Evolutionary conservation across 2,329 filamentous ascomycete genomes (phyloP).

Genomic region (Pyricularia sp.): DNA sequence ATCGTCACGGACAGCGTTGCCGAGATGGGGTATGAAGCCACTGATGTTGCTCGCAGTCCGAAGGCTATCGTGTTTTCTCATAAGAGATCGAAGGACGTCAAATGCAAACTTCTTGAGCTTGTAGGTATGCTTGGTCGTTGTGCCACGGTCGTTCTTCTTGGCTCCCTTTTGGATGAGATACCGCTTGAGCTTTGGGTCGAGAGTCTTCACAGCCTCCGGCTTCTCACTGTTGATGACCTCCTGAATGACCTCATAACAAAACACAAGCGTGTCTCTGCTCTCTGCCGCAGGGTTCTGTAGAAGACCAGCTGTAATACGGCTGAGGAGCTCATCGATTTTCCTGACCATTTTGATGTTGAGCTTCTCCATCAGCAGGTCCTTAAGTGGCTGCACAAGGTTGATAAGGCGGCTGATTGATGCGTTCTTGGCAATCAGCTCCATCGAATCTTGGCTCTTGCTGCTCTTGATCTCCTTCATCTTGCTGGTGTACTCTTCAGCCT

Average conservation of each 20-base stretch:
- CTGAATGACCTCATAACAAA: slow-evolving; percentile 90
- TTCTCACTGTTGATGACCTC: slow-evolving; percentile 60
- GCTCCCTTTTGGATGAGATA: slow-evolving; percentile 73
- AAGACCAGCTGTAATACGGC: slow-evolving; percentile 70
- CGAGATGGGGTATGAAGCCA: slow-evolving; percentile 79
- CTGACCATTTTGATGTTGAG: slow-evolving; percentile 70
- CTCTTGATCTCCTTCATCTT: slow-evolving; percentile 97
- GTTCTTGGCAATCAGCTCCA: slow-evolving; percentile 80
- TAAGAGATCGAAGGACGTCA: slow-evolving; percentile 71
- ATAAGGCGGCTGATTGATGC: slow-evolving; percentile 63
- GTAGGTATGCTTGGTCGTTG: slow-evolving; percentile 66
- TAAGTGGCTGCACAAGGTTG: slow-evolving; percentile 64
- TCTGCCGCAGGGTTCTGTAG: slow-evolving; percentile 68
- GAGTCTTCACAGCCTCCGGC: slow-evolving; percentile 35
- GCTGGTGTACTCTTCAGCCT: slow-evolving; percentile 86
- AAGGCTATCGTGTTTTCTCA: slow-evolving; percentile 74
- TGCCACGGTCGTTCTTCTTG: slow-evolving; percentile 59
- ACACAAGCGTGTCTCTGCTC: slow-evolving; percentile 72
- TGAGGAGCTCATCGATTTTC: slow-evolving; percentile 82
- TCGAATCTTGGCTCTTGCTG: slow-evolving; percentile 95
- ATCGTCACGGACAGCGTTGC: slow-evolving; percentile 69
- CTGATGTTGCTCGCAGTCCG: slow-evolving; percentile 66
- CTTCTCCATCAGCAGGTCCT: slow-evolving; percentile 67
- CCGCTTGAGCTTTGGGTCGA: slow-evolving; percentile 50
- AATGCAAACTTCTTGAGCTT: slow-evolving; percentile 82